Evolutionary conservation across 495 filamentous ascomycete species (phyloP).

Genomic region (Cercophora samala): DNA sequence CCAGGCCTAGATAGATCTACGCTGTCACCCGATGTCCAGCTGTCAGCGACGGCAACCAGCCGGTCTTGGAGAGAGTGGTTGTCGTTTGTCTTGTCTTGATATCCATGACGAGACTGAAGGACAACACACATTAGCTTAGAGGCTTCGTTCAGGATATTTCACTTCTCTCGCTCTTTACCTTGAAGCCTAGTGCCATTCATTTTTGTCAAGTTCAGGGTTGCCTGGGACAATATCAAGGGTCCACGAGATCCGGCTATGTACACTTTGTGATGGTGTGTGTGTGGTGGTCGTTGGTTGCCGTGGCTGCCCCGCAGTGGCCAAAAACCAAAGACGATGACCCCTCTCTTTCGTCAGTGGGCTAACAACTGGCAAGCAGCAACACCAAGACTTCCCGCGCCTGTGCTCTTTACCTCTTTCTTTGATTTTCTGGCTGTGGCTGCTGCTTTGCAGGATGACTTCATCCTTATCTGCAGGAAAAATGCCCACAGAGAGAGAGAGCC

Average conservation of each 20-base stretch:
- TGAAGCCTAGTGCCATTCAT: background rate
- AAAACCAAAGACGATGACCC: background rate
- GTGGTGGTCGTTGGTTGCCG: background rate
- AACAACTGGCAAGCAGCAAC: background rate
- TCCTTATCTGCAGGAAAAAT: conserved; percentile 10
- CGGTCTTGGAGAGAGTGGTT: background rate
- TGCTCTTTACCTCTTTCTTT: background rate
- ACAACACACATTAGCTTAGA: background rate
- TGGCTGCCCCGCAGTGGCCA: conserved; percentile 15
- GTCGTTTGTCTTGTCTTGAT: background rate
- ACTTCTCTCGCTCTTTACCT: background rate
- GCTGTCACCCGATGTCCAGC: conserved; percentile 9
- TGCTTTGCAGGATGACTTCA: conserved; percentile 5
- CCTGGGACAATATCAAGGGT: background rate
- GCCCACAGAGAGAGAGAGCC: background rate
- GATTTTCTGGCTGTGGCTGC: background rate
- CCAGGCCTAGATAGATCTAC: conserved; percentile 1
- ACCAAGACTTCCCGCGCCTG: background rate
- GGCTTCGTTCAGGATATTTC: background rate
- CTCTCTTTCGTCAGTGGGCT: conserved; percentile 2
- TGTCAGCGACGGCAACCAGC: conserved; percentile 13
- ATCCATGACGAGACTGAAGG: background rate
- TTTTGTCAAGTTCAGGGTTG: background rate
- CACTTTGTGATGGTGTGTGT: background rate
- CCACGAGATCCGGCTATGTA: background rate